Evolutionary conservation across 2,329 filamentous ascomycete species (phyloP).

Genomic region (Pseudogymnoascus sp.): DNA sequence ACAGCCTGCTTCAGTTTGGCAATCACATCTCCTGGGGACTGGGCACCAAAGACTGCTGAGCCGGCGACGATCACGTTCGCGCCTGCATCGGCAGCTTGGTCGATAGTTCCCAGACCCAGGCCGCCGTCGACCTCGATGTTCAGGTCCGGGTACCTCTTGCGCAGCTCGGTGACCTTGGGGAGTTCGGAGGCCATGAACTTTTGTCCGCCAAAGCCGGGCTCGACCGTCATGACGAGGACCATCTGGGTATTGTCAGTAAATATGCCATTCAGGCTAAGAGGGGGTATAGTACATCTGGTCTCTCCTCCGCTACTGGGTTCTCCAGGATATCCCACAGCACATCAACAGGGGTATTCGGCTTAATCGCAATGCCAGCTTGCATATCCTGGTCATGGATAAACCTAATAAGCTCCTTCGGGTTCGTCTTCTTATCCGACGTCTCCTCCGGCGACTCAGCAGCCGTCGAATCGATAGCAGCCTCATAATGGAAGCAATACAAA

Average conservation of each 20-base stretch:
- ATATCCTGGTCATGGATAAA: slow-evolving; percentile 87
- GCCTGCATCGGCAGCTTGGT: slow-evolving; percentile 87
- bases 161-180: slow-evolving; percentile 81
- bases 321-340: slow-evolving; percentile 89
- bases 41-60: slow-evolving; percentile 88
- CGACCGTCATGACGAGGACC: slow-evolving; percentile 97
- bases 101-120: slow-evolving; percentile 79
- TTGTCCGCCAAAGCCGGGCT: slow-evolving; percentile 95
- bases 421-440: slow-evolving; percentile 64
- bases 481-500: slow-evolving; percentile 99
- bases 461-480: slow-evolving; percentile 78
- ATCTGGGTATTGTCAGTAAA: slow-evolving; percentile 52
- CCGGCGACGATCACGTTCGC: slow-evolving; percentile 98
- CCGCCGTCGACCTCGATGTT: slow-evolving; percentile 98
- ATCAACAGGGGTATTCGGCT: slow-evolving; percentile 83
- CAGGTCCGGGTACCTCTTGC: slow-evolving; percentile 77
- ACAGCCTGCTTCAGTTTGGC: slow-evolving; percentile 72
- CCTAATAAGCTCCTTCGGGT: slow-evolving; percentile 73
- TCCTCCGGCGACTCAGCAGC: slow-evolving; percentile 73
- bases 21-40: slow-evolving; percentile 83
- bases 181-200: slow-evolving; percentile 97
- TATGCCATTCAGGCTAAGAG: background rate
- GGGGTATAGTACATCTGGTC: slow-evolving; percentile 70
- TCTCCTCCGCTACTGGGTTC: slow-evolving; percentile 61
- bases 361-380: slow-evolving; percentile 90